These are phyloP conservation scores for Halenospora varia DNA, from an alignment of 495 filamentous ascomycete genomes.

Conservation along the genomic window DNA sequence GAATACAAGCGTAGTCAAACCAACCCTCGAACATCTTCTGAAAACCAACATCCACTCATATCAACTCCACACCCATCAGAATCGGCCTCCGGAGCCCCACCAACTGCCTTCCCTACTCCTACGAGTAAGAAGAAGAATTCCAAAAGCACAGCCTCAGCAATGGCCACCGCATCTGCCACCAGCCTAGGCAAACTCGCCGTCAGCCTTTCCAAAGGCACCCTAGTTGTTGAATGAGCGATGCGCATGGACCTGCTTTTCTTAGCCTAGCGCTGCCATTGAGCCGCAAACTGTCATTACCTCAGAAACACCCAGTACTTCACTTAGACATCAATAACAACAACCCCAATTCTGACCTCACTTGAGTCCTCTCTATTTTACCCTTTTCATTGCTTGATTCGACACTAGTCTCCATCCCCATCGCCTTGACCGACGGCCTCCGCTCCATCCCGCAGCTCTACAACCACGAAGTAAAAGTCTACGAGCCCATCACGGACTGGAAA, in stretches of 20 bases:
- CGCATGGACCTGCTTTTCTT: too few species aligned
- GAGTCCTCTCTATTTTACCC: too few species aligned
- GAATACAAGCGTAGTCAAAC: constrained; percentile 9
- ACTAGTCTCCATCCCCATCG: too few species aligned
- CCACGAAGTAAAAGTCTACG: constrained; percentile 37
- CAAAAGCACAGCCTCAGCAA: constrained; percentile 17
- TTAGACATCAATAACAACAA: too few species aligned
- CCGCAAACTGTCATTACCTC: too few species aligned
- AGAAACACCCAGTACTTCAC: too few species aligned
- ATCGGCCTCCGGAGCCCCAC: not conserved
- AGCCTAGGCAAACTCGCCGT: constrained; percentile 33
- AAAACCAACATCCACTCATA: not conserved
- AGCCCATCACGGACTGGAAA: constrained; percentile 33
- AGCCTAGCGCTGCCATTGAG: constrained; percentile 51
- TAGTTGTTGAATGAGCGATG: too few species aligned
- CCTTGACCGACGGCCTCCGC: too few species aligned
- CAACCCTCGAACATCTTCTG: too few species aligned
- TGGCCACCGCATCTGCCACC: constrained; percentile 29
- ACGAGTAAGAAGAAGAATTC: not conserved
- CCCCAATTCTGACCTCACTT: too few species aligned
- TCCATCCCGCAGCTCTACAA: constrained; percentile 54
- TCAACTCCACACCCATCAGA: too few species aligned
- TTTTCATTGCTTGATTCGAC: too few species aligned
- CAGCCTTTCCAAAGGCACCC: constrained; percentile 31
- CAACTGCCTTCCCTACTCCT: not conserved